Evolutionary conservation across 2,329 filamentous ascomycete species (phyloP).

Genomic region (Coniochaeta sp.): DNA sequence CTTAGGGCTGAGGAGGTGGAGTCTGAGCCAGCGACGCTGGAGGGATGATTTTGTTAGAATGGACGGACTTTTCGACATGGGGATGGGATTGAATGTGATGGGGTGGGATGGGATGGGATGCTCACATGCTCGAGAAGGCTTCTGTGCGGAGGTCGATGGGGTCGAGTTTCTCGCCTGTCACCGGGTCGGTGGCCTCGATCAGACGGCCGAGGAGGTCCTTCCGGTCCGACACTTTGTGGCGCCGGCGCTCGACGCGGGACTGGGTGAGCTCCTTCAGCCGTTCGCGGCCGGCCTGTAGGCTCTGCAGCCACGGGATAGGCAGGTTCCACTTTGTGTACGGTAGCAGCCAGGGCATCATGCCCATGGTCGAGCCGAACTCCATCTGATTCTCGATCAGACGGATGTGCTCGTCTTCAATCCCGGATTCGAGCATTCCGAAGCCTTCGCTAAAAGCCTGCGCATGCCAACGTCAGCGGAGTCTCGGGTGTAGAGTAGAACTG

Average conservation of each 20-base stretch:
- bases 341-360: slow-evolving; percentile 3
- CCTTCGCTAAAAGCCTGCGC: slow-evolving; percentile 6
- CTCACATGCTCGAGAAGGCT: slow-evolving; percentile 7
- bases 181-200: slow-evolving; percentile 6
- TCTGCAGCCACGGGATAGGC: slow-evolving; percentile 5
- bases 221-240: slow-evolving; percentile 4
- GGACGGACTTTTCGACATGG: not conserved
- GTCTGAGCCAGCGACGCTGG: slow-evolving; percentile 6
- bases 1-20: slow-evolving; percentile 5
- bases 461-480: not conserved
- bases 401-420: slow-evolving; percentile 6
- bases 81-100: no score
- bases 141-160: slow-evolving; percentile 5
- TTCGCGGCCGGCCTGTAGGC: slow-evolving; percentile 4
- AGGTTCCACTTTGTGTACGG: slow-evolving; percentile 5
- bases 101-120: not conserved
- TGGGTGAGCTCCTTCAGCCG: slow-evolving; percentile 5
- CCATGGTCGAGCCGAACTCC: slow-evolving; percentile 7
- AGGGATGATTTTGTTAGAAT: not conserved
- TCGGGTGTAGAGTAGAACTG: not conserved
- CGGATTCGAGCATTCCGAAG: slow-evolving; percentile 5
- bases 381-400: slow-evolving; percentile 6
- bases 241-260: slow-evolving; percentile 4
- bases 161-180: slow-evolving; percentile 6
- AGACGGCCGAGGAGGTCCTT: slow-evolving; percentile 6